Base-by-base conservation (phyloP, 2,329 filamentous ascomycete genomes). In the Aspergillus udagawae region DNA sequence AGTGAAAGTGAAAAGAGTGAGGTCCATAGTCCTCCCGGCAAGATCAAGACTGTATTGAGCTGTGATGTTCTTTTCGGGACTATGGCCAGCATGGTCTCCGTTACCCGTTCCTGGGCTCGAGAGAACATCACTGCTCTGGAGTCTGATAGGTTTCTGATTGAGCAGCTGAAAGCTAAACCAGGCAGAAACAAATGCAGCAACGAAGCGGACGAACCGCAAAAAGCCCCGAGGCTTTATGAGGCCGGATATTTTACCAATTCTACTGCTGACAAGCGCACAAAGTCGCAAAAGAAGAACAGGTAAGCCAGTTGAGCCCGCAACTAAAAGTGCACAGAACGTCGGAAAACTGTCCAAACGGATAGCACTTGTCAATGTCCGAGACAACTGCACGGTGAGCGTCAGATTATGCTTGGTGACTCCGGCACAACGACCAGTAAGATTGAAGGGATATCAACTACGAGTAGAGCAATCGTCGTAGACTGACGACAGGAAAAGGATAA, bases 1-100 rank as follows among this genome's bases (percentile, higher is more conserved):
- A 10, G 85, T 86, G 49, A 84, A 79, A 10, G 89, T 85, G 69
- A 94, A 93, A n/a, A 95, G 78, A 0, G 90, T 93, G 32, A 95
- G 79, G 69, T 95, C 91, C 59, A 95, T 81, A 1, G 91, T 93
- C 64, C 87, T 85, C 48, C 91, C 91, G 10, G 87, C 89, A 59
- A 82, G 70, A 25, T 68, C 66, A 44, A 70, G 70, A n/a, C 60
- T 65, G 20, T 52, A 60, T 53, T 56, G 64, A 42, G 59, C 58
- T 14, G 56, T 54, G 14, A 56, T 21, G 27, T 55, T 51, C 56
- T 27, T 54, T 29, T 53, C 54, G 25, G 53, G 27, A 29, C 49
- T 52, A 44, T 8, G 50, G 32, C 23, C 49, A 48, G 38, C 52
- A 32, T 56, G 56, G 47, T 54, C 53, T 44, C 59, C 52, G 23